Evolutionary conservation across 306 rosid species (phyloP), one percentile per base, ranked within the genome.

Genomic region (Mimosa pudica): DNA sequence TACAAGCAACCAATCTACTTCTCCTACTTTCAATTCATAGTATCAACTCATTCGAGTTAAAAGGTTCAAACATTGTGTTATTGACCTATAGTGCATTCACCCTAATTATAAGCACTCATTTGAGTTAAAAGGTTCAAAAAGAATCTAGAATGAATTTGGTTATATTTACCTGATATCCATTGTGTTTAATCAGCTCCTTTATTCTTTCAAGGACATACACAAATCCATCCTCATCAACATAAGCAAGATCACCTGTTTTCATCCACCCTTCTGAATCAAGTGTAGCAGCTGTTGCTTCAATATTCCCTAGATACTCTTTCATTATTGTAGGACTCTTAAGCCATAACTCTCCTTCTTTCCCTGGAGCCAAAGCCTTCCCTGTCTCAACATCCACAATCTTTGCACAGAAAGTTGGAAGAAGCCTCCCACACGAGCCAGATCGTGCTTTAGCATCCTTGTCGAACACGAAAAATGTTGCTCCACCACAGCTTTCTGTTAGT

Each of bases 151-250:
- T 73, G 60, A 17, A 47, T 7, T 47, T 75, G 66, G 66, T 71
- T 75, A 8, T 60, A 72, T 4, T 52, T 85, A 93, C 98, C 94
- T 94, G 98, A 73, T 87, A 94, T 0, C 98, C 98, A 2, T 92
- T 91, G 72, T 91, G 95, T 85, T 93, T 93, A 80, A 93, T 93
- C 68, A 93, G 97, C 87, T 93, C 98, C 83, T 93, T 93, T 38
- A 93, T 89, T 73, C 97, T 63, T 74, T 91, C 98, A 49, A 90
- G 92, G 32, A 93, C 81, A 81, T 80, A 83, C 52, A 94, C 74
- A 64, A 84, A 86, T 64, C 97, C 98, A 71, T 89, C 84, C 45
- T 86, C 93, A 33, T 94, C 94, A 67, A 92, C 82, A 80, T 84
- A 89, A 35, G 92, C 79, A 75, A 94, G 97, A 88, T 94, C 98